Evolutionary conservation across 23 red algal genomes (phyloP), one percentile per base, ranked within the genome.

Genomic region (Gracilariopsis chorda): DNA sequence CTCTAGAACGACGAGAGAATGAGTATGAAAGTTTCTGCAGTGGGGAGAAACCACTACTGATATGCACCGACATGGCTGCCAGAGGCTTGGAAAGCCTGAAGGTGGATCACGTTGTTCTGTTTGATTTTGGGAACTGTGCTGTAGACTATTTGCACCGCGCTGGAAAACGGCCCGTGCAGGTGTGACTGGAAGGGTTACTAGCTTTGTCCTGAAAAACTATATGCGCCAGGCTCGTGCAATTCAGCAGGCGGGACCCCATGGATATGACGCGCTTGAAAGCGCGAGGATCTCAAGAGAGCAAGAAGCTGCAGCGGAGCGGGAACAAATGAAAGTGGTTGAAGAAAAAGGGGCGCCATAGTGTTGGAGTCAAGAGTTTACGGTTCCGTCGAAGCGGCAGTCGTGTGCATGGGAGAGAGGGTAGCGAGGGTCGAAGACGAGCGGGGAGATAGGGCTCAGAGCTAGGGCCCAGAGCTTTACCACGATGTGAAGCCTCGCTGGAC

Each of bases 121-220:
- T 96, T 72, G 94, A 96, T 71, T 96, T 92, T 73, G 86, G 86
- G 28, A 7, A 44, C 36, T 48, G 42, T 8, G 88, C 90, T 19
- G 78, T 96, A 39, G 94, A 96, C 19, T 96, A 96, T 73, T 30
- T 96, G 0, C 94, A 96, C 76, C 88, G 94, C 29, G 94, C 94
- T 19, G 94, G 94, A 41, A 87, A 41, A 96, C 94, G 36, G 94
- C 88, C 16, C 83, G 94, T 19, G 91, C 94, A 20, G 84, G 82
- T 20, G 86, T 29, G 13, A 40, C 52, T 34, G 95, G 95, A 17
- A 59, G 73, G 3, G 95, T 97, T 12, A 91, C 92, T 16, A 59
- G 48, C n/a, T 69, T 97, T 20, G 90, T 97, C 24, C 57, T 62
- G 1, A 91, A 91, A 36, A 60, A 79, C 14, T 80, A 97, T 84